These are phyloP conservation scores for Boechera divaricarpa DNA, from an alignment of 345 rosid species.

Conservation along the genomic window DNA sequence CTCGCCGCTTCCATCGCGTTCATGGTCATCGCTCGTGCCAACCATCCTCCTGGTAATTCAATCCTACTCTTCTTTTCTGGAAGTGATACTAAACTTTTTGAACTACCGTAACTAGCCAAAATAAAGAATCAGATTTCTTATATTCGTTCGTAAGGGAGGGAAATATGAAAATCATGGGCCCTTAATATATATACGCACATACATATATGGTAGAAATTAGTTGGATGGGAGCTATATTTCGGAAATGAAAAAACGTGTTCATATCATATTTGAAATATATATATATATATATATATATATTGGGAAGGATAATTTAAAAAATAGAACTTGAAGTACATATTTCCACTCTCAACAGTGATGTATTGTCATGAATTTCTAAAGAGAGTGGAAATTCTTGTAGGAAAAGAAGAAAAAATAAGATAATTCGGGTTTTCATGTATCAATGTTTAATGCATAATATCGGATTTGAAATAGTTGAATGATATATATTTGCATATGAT, in stretches of 20 bases:
- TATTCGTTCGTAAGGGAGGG: not conserved
- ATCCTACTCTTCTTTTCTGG: not conserved
- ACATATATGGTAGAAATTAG: not conserved
- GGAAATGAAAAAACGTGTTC: too few species aligned
- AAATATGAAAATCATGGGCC: not conserved
- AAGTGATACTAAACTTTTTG: not conserved
- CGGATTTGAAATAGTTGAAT: not conserved
- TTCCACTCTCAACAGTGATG: too few species aligned
- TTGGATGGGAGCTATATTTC: too few species aligned
- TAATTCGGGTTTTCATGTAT: not conserved
- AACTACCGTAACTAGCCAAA: too few species aligned
- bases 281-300: too few species aligned
- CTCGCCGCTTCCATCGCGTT: constrained; percentile 81
- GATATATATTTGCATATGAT: not conserved
- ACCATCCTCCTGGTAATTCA: constrained; percentile 77
- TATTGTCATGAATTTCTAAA: too few species aligned
- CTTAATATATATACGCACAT: not conserved
- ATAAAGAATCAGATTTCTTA: not conserved
- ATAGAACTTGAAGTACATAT: too few species aligned
- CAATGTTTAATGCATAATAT: too few species aligned
- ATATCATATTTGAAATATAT: too few species aligned
- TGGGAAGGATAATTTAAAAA: too few species aligned
- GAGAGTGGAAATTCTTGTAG: too few species aligned
- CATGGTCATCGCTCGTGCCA: constrained; percentile 66
- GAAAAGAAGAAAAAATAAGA: too few species aligned